Percentiles rank a stretch among this genome's conserved stretches.
These are phyloP conservation scores for Oidiodendron maius DNA, from an alignment of 495 filamentous ascomycete species.

Conservation along the genomic window DNA sequence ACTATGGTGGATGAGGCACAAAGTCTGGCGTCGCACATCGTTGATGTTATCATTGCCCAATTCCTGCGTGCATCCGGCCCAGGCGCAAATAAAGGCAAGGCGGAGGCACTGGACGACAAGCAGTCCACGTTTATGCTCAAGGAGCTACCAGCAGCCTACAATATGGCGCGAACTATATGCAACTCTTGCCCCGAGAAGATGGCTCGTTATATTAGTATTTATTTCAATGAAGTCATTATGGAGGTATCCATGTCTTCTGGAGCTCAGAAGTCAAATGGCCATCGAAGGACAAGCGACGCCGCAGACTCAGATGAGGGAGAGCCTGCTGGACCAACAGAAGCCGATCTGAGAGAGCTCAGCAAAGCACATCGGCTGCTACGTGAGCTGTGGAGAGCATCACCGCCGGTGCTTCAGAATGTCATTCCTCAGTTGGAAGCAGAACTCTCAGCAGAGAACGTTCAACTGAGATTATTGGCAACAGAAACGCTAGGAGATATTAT, in stretches of 20 bases:
- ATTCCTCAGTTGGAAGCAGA: constrained; percentile 93
- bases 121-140: constrained; percentile 77
- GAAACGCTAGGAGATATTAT: constrained; percentile 94
- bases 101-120: constrained; percentile 51
- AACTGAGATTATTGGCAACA: constrained; percentile 78
- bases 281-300: constrained; percentile 40
- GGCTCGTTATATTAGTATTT: constrained; percentile 87
- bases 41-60: constrained; percentile 94
- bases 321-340: constrained; percentile 58
- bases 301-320: constrained; percentile 62
- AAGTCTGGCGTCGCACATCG: constrained; percentile 70
- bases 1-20: constrained; percentile 82
- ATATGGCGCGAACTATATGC: constrained; percentile 92
- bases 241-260: constrained; percentile 57
- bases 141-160: constrained; percentile 85
- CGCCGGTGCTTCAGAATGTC: constrained; percentile 84
- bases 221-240: constrained; percentile 94
- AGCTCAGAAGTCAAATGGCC: constrained; percentile 39
- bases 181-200: constrained; percentile 88
- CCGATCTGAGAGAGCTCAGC: constrained; percentile 77
- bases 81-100: constrained; percentile 48
- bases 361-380: constrained; percentile 87
- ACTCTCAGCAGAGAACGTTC: constrained; percentile 79
- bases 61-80: constrained; percentile 69
- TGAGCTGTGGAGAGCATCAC: constrained; percentile 91